Evolutionary conservation across 371 early-diverging fungal species (phyloP), one percentile per base, ranked within the genome.

Genomic region (Mucor plumbeus): DNA sequence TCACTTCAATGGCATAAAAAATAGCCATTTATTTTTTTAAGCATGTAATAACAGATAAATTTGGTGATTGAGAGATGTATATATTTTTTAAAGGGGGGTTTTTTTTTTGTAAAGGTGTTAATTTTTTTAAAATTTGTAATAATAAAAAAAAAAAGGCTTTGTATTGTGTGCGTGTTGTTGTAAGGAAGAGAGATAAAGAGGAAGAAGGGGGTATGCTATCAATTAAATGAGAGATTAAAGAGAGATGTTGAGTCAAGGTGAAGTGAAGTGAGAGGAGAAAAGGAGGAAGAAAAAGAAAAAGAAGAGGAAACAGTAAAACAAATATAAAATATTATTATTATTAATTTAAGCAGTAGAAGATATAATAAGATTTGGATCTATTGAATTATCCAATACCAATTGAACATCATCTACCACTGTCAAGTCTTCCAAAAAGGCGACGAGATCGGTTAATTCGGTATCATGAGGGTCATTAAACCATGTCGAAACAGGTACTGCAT

Each of bases 401-500:
- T 89, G 91, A 60, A 97, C 97, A 76, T 98, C 90, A 64, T 94
- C 94, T 10, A 97, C 97, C 21, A 74, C 74, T 26, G 91, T 91
- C 72, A 98, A 78, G 64, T 96, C 97, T 69, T 92, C 92, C 68
- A 98, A 81, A 83, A 97, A 97, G 19, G 95, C 95, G 47, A 96
- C 90, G 57, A 98, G 82, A 66, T 98, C 97, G 68, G 91, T 81
- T 68, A 98, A 83, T 82, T 97, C 98, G 35, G 95, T 93, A 74
- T 97, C 99, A 75, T 95, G 94, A 21, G 91, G 92, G 76, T 98
- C 97, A 71, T 94, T 94, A 75, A 97, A 95, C 99, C 99, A 98
- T 15, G 91, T 89, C n/a, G 94, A 92, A 55, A 98, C 95, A 21
- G 97, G 97, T 9, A 98, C 93, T 26, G 97, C 99, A 78, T 98